These are phyloP conservation scores for Salix viminalis DNA, from an alignment of 345 rosid genomes.

Conservation along the genomic window DNA sequence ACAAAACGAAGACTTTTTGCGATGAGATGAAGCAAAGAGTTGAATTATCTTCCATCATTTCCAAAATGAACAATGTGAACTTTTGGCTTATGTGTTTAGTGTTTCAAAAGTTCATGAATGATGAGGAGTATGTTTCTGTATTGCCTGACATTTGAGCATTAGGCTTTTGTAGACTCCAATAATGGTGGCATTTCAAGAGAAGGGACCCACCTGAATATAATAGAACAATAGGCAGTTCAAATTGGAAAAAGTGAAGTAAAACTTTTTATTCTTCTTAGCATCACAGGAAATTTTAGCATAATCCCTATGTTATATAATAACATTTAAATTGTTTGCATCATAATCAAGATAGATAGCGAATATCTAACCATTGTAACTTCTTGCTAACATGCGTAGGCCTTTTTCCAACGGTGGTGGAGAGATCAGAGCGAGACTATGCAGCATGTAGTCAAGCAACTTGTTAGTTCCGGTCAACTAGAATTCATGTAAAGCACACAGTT, in stretches of 20 bases:
- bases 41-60: neutral
- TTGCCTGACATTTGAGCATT: neutral
- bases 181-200: neutral
- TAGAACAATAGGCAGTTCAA: neutral
- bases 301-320: neutral
- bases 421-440: conserved; percentile 68
- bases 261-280: neutral
- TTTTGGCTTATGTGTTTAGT: neutral
- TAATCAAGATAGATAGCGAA: neutral
- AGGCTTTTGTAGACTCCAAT: neutral
- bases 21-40: neutral
- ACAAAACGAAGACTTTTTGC: neutral
- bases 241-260: neutral
- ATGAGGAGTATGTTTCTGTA: neutral
- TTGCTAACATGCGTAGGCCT: conserved; percentile 54
- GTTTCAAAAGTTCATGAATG: neutral
- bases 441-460: conserved; percentile 49
- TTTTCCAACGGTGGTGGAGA: conserved; percentile 96
- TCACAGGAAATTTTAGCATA: neutral
- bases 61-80: neutral
- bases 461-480: conserved; percentile 82
- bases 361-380: conserved; percentile 1
- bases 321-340: neutral
- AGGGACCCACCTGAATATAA: neutral
- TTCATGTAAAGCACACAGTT: conserved; percentile 52